Evolutionary conservation across 768 basidiomycete genomes (phyloP), one percentile per base, ranked within the genome.

Genomic region (Suillus alpinus): DNA sequence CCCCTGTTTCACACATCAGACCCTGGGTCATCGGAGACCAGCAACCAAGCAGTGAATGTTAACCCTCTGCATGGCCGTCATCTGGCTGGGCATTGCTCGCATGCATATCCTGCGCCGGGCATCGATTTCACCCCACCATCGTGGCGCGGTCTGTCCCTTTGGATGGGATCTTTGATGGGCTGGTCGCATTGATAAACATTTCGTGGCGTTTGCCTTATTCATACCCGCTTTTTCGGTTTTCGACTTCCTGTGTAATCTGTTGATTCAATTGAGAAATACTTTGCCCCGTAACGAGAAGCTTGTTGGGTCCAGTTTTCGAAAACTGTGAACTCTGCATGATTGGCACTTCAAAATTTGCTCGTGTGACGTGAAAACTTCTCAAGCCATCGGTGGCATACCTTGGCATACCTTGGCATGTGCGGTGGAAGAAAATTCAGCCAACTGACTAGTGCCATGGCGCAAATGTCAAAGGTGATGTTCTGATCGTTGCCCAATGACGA

Each of bases 71-170:
- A 29, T 12, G 23, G 16, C 9, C 16, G 13, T 18, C 18, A 10
- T 23, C 37, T 29, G 37, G 37, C 23, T 26, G 23, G 18, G 23
- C 53, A 6, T 7, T 6, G 16, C 6, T 39, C 53, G 13, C 23
- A 3, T 12, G 10, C 10, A 12, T 23, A 16, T 26, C 16, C 37
- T 26, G 3, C 5, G 26, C 18, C 37, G 6, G 16, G 23, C 6
- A 9, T 75, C 9, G 61, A 73, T 46, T 73, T 74, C n/a, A 71
- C 69, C 0, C 64, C 74, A 6, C 73, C 73, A 10, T 74, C 74
- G 18, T 57, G 74, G 18, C 67, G 70, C 23, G 75, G 68, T 41
- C 51, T 74, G n/a, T 74, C 74, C 7, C 62, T 64, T 37, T 69
- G 75, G 4, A 68, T 73, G 44, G 72, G 71, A 23, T 69, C 70